These are phyloP conservation scores for Cladosporium sp. DNA, from an alignment of 2,329 filamentous ascomycete genomes.

Conservation along the genomic window DNA sequence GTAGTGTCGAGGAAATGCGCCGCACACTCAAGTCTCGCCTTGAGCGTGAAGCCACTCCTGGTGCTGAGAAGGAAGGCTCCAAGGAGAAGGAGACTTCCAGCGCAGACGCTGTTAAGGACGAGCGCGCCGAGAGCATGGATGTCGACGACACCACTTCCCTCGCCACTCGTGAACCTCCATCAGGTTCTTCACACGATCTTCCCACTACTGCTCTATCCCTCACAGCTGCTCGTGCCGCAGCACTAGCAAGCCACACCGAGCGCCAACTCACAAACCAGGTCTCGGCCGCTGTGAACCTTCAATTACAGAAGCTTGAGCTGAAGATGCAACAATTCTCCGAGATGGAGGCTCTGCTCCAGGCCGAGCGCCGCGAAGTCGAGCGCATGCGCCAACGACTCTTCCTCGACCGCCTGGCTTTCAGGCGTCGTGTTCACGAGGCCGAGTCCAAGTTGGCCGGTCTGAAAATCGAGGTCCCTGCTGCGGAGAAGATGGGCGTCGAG, in stretches of 20 bases:
- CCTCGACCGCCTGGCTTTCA: constrained; percentile 86
- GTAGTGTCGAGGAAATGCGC: constrained; percentile 83
- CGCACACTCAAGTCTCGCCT: constrained; percentile 76
- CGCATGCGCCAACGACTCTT: constrained; percentile 90
- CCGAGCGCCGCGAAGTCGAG: constrained; percentile 90
- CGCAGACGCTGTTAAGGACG: constrained; percentile 48
- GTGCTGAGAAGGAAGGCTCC: constrained; percentile 54
- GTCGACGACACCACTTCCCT: constrained; percentile 56
- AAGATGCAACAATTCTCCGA: constrained; percentile 97
- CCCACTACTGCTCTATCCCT: constrained; percentile 82
- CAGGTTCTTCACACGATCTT: constrained; percentile 35
- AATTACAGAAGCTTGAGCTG: constrained; percentile 91
- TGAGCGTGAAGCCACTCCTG: constrained; percentile 58
- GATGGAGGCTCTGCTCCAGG: constrained; percentile 88
- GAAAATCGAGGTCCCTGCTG: constrained; percentile 14
- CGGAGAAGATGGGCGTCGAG: constrained; percentile 21
- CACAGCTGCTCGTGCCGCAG: constrained; percentile 81
- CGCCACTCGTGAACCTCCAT: constrained; percentile 51
- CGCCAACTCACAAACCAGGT: constrained; percentile 94
- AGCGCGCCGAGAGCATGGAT: constrained; percentile 58
- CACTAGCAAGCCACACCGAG: constrained; percentile 92
- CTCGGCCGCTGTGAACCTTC: constrained; percentile 87
- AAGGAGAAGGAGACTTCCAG: constrained; percentile 45
- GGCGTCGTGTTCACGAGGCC: constrained; percentile 79
- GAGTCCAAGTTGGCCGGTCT: constrained; percentile 57